Conservation (phyloP, 1,139 yeast genomes). For the Eremothecium cymbalariae region DNA sequence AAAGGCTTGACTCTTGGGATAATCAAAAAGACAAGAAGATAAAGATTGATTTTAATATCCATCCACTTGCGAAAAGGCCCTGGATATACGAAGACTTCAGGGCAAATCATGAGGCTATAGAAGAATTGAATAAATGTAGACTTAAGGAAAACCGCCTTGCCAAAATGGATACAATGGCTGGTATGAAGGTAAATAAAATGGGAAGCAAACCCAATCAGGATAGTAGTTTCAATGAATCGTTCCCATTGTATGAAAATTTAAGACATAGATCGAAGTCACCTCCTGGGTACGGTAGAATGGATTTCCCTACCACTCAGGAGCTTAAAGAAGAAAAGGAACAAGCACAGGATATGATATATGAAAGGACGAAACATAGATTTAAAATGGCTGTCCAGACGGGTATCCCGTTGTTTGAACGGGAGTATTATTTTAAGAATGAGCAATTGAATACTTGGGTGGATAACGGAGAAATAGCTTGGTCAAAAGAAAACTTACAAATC, state of each 20-base stretch:
- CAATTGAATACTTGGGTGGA: constrained; percentile 37
- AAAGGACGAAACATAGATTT: constrained; percentile 36
- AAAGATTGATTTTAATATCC: constrained; percentile 23
- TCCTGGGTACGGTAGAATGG: constrained; percentile 56
- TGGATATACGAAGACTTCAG: constrained; percentile 33
- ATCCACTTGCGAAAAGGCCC: constrained; percentile 29
- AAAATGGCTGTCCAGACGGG: constrained; percentile 31
- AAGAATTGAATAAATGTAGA: constrained; percentile 12
- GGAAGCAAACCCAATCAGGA: constrained; percentile 1
- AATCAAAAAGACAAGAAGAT: constrained; percentile 1
- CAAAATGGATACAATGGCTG: constrained; percentile 17
- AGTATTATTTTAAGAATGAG: constrained; percentile 25
- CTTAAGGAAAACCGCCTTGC: constrained; percentile 11
- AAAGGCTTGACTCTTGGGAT: background rate
- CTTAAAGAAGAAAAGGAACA: constrained; percentile 30
- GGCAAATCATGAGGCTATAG: constrained; percentile 18
- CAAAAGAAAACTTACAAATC: constrained; percentile 18
- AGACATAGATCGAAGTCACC: constrained; percentile 49
- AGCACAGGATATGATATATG: constrained; percentile 29
- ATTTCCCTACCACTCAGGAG: constrained; percentile 57
- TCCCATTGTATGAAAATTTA: constrained; percentile 21
- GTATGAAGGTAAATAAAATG: constrained; percentile 10
- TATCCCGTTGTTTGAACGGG: constrained; percentile 26
- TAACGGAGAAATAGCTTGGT: constrained; percentile 35
- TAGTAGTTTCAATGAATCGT: constrained; percentile 5